Evolutionary conservation across 2,329 filamentous ascomycete species (phyloP).

Genomic region (Thielaviopsis musarum): DNA sequence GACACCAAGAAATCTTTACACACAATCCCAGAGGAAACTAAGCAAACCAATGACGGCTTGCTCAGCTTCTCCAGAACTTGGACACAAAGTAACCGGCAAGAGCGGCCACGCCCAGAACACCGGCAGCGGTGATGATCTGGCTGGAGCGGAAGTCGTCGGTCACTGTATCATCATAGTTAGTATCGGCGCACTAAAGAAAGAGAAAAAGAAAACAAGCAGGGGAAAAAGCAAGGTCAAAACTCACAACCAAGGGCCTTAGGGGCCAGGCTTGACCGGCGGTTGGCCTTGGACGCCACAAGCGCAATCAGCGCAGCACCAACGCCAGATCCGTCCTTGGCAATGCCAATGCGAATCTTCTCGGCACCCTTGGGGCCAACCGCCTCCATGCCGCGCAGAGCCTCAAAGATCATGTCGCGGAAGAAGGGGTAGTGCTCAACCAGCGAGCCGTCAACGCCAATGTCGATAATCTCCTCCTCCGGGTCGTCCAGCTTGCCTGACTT

Average conservation of each 20-base stretch:
- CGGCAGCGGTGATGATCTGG: conserved; percentile 20
- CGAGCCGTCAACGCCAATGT: conserved; percentile 88
- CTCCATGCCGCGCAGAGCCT: conserved; percentile 59
- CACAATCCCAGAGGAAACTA: conserved; percentile 1
- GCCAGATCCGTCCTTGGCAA: conserved; percentile 90
- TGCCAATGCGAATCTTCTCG: conserved; percentile 78
- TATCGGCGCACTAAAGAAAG: background rate
- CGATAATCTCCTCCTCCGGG: conserved; percentile 52
- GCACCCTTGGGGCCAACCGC: conserved; percentile 65
- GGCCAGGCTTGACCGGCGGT: conserved; percentile 10
- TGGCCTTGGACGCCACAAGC: conserved; percentile 50
- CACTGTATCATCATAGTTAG: conserved; percentile 13
- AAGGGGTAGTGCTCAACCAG: conserved; percentile 91
- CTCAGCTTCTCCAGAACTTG: conserved; percentile 11
- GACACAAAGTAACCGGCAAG: conserved; percentile 21
- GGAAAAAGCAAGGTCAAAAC: background rate
- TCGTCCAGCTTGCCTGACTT: conserved; percentile 56
- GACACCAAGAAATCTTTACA: conserved; percentile 2
- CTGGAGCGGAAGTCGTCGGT: conserved; percentile 19
- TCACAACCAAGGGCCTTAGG: conserved; percentile 7
- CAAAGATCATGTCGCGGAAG: conserved; percentile 76
- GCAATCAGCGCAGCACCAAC: conserved; percentile 70
- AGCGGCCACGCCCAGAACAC: conserved; percentile 22
- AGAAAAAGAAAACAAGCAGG: background rate
- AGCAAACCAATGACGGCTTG: background rate